Percentiles rank a stretch among this genome's conserved stretches.
Evolutionary conservation across 164 flowering plant species (phyloP).

Genomic region (Santalum album): DNA sequence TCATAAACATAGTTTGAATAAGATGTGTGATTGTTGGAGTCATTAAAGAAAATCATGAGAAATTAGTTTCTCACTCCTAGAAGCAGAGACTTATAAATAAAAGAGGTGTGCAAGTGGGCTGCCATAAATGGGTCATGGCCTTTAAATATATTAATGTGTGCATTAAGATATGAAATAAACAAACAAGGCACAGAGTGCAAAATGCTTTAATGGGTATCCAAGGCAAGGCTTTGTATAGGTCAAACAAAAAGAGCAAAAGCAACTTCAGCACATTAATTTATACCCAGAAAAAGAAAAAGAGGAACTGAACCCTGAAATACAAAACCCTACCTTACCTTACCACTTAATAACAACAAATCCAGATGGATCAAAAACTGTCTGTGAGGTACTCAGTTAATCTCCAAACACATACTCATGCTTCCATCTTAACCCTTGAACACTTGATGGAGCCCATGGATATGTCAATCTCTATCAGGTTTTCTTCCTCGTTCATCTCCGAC

Average conservation of each 20-base stretch:
- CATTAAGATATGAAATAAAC: conserved; percentile 11
- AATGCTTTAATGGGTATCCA: conserved; percentile 16
- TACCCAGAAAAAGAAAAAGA: background rate
- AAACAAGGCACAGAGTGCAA: conserved; percentile 6
- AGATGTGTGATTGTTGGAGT: too few relatives aligned
- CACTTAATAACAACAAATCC: conserved; percentile 5
- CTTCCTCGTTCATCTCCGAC: conserved; percentile 54
- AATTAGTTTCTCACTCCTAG: too few relatives aligned
- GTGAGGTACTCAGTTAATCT: too few relatives aligned
- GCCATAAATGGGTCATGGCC: conserved; percentile 9
- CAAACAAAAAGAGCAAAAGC: background rate
- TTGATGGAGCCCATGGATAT: conserved; percentile 55
- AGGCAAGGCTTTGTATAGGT: conserved; percentile 3
- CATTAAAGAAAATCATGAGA: too few relatives aligned
- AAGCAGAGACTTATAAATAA: background rate
- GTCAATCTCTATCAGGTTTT: conserved; percentile 61
- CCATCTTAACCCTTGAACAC: conserved; percentile 50
- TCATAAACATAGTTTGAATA: too few relatives aligned
- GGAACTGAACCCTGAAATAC: background rate
- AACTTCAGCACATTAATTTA: too few relatives aligned
- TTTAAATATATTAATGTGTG: conserved; percentile 11
- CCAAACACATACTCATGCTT: conserved; percentile 23
- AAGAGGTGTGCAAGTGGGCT: conserved; percentile 8
- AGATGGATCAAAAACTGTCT: conserved; percentile 17
- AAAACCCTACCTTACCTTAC: background rate